Percentiles rank a stretch among this genome's conserved stretches.
phyloP scores from a whole-genome alignment of 441 rosid species.

The Eutrema salsugineum region DNA sequence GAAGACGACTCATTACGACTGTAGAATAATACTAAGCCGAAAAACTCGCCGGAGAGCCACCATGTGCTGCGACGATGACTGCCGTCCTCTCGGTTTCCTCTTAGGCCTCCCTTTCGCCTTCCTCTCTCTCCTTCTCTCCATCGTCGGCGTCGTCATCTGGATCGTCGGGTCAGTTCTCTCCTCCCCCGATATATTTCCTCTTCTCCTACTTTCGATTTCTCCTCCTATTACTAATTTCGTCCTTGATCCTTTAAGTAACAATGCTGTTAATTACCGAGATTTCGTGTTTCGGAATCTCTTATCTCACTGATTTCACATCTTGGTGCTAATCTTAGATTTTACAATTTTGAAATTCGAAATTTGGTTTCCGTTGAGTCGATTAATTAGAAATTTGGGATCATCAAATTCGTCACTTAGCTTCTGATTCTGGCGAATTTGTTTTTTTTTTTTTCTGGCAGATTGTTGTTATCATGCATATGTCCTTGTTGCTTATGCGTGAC shows the following conservation, averaged over 20 bases:
- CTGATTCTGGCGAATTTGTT: conserved; percentile 1
- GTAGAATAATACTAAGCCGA: neutral
- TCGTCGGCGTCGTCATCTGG: conserved; percentile 72
- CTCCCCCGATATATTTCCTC: neutral
- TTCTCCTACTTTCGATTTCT: neutral
- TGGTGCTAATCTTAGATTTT: neutral
- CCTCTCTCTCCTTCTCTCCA: conserved; percentile 64
- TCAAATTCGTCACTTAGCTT: neutral
- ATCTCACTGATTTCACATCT: neutral
- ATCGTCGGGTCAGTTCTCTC: conserved; percentile 61
- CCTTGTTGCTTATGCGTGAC: conserved; percentile 75
- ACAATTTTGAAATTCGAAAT: neutral
- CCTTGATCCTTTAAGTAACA: neutral
- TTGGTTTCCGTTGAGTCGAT: neutral
- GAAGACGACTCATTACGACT: neutral
- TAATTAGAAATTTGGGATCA: neutral
- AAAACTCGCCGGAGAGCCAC: conserved; percentile 17
- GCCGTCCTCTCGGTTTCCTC: conserved; percentile 84
- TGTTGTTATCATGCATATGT: conserved; percentile 54
- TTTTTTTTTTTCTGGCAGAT: conserved; percentile 25
- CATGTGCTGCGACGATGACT: conserved; percentile 70
- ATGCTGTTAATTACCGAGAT: neutral
- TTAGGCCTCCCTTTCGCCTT: conserved; percentile 87
- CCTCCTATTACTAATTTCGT: neutral
- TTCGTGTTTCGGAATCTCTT: neutral